Evolutionary conservation across 164 flowering plant genomes (phyloP).

Genomic region (Vitis riparia): DNA sequence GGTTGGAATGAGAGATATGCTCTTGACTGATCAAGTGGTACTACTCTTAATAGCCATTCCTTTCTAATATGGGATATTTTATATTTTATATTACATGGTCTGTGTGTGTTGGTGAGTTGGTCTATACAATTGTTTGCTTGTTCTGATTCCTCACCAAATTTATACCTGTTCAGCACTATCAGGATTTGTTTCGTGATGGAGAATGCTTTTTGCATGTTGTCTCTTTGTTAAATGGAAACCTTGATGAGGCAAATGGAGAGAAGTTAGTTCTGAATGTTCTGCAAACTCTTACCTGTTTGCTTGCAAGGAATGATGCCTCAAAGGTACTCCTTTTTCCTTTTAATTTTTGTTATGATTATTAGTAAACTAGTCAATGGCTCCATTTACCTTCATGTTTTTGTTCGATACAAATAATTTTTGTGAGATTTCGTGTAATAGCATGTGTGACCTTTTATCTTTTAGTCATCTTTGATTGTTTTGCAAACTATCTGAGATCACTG

Average conservation of each 20-base stretch:
- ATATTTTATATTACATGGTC: not conserved
- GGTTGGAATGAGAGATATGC: slow-evolving; percentile 82
- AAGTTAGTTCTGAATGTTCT: slow-evolving; percentile 81
- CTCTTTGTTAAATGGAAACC: slow-evolving; percentile 84
- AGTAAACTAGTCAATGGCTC: not conserved
- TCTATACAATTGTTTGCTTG: not conserved
- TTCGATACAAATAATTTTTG: not conserved
- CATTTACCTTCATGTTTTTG: not conserved
- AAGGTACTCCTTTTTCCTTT: slow-evolving; percentile 51
- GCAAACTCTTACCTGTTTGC: slow-evolving; percentile 76
- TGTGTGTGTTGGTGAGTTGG: not conserved
- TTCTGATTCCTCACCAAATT: slow-evolving; percentile 12
- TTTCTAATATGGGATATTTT: not conserved
- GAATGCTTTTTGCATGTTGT: slow-evolving; percentile 97
- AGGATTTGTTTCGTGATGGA: slow-evolving; percentile 84
- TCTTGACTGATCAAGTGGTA: slow-evolving; percentile 68
- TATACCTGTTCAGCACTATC: slow-evolving; percentile 69
- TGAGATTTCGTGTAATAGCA: no score
- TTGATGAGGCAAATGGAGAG: slow-evolving; percentile 71
- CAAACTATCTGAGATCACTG: no score
- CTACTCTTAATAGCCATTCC: not conserved
- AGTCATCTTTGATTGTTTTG: no score
- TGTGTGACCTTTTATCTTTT: no score
- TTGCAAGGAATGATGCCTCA: slow-evolving; percentile 71
- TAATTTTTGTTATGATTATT: not conserved